Evolutionary conservation across 768 basidiomycete genomes (phyloP).

Genomic region (Calocybe gangraenosa): DNA sequence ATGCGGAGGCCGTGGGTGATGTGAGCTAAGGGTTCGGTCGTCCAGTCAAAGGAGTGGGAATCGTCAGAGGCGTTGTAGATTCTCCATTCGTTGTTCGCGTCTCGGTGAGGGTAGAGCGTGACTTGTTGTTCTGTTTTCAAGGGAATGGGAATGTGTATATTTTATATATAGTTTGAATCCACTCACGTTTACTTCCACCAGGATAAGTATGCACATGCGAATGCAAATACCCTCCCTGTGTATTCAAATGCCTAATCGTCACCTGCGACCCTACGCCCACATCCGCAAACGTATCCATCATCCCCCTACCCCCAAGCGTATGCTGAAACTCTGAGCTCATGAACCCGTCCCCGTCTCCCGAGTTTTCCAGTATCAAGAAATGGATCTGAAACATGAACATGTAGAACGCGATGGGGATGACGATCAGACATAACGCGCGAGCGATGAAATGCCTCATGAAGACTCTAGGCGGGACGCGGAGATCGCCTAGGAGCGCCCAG

Average conservation of each 20-base stretch:
- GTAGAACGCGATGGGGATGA: conserved; percentile 82
- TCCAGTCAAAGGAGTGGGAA: conserved; percentile 40
- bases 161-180: not conserved
- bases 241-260: conserved; percentile 87
- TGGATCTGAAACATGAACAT: conserved; percentile 97
- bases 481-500: conserved; percentile 87
- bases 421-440: conserved; percentile 85
- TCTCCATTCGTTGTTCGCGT: conserved; percentile 92
- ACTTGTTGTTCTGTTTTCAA: conserved; percentile 88
- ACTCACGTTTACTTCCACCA: conserved; percentile 79
- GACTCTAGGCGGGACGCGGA: conserved; percentile 67
- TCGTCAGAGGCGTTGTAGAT: conserved; percentile 70
- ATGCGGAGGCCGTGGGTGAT: conserved; percentile 66
- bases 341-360: conserved; percentile 97
- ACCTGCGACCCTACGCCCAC: conserved; percentile 81
- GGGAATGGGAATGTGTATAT: too few relatives aligned
- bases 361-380: conserved; percentile 82
- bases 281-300: conserved; percentile 94
- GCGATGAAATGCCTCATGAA: conserved; percentile 87
- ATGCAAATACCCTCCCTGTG: conserved; percentile 98
- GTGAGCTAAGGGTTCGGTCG: conserved; percentile 42
- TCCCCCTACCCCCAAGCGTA: conserved; percentile 81
- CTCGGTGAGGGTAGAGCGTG: conserved; percentile 98
- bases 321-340: conserved; percentile 99
- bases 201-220: conserved; percentile 92